Conservation (phyloP, 192 early-diverging fungal species). For the Geranomyces michiganensis region DNA sequence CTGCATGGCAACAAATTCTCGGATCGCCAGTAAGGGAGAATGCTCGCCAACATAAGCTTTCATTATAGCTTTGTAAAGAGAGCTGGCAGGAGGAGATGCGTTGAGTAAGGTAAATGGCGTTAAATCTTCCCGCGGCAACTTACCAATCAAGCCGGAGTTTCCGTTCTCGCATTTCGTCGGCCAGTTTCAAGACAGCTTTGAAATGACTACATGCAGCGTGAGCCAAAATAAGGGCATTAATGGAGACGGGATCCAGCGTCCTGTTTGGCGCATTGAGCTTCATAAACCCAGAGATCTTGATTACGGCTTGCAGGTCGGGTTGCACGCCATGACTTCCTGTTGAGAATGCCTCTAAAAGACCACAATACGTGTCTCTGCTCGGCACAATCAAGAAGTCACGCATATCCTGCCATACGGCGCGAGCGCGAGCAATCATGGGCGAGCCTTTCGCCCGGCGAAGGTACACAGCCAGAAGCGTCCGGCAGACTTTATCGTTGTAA, state of each 20-base stretch:
- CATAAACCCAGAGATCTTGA: background rate
- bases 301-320: slow-evolving; percentile 7
- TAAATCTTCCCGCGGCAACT: background rate
- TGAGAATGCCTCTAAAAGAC: slow-evolving; percentile 22
- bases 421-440: background rate
- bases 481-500: slow-evolving; percentile 10
- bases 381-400: slow-evolving; percentile 4
- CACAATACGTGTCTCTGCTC: background rate
- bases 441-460: slow-evolving; percentile 4
- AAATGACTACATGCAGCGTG: slow-evolving; percentile 27
- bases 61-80: background rate
- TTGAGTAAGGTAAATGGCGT: background rate
- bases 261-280: background rate
- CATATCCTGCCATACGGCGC: slow-evolving; percentile 19
- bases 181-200: slow-evolving; percentile 20
- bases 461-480: slow-evolving; percentile 24
- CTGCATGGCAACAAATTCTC: background rate
- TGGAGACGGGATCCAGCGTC: background rate
- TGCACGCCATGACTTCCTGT: background rate
- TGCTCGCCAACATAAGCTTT: background rate
- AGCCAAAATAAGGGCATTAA: slow-evolving; percentile 9
- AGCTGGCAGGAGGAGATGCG: background rate
- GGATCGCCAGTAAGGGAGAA: background rate
- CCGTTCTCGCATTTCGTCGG: slow-evolving; percentile 7
- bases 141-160: background rate